These are phyloP conservation scores for Solanum chilense DNA, from an alignment of 257 asterid genomes.

Conservation along the genomic window DNA sequence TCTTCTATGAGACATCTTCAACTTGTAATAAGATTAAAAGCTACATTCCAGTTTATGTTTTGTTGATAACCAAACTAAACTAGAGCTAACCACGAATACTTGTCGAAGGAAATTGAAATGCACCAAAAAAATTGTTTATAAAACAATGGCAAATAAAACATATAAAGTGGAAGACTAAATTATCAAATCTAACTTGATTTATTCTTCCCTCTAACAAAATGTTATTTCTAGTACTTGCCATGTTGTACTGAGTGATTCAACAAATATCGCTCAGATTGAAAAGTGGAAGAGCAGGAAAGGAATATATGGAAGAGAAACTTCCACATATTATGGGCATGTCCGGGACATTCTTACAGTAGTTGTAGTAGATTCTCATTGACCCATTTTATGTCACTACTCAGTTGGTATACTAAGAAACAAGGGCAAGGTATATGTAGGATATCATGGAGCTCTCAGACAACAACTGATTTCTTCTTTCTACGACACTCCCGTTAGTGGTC, in stretches of 20 bases:
- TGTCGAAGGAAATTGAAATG: neutral
- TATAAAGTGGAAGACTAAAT: neutral
- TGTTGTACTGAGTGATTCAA: neutral
- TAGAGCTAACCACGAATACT: neutral
- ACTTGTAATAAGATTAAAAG: slow-evolving; percentile 2
- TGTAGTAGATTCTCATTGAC: too few relatives aligned
- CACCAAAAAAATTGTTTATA: neutral
- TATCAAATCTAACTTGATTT: neutral
- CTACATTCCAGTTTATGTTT: neutral
- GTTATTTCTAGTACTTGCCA: neutral
- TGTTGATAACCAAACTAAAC: neutral
- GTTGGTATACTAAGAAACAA: too few relatives aligned
- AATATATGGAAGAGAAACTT: neutral
- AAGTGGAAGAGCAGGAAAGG: neutral
- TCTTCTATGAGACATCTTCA: slow-evolving; percentile 45
- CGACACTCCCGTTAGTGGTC: too few relatives aligned
- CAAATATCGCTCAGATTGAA: neutral
- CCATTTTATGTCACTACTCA: too few relatives aligned
- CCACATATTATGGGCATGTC: neutral
- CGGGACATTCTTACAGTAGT: too few relatives aligned
- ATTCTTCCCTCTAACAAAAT: neutral
- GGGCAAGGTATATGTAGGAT: too few relatives aligned
- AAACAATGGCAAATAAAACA: neutral
- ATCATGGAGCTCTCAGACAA: too few relatives aligned
- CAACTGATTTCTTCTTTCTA: too few relatives aligned